Base-by-base conservation (phyloP, 1,139 yeast species). In the Ogataea hybrid region DNA sequence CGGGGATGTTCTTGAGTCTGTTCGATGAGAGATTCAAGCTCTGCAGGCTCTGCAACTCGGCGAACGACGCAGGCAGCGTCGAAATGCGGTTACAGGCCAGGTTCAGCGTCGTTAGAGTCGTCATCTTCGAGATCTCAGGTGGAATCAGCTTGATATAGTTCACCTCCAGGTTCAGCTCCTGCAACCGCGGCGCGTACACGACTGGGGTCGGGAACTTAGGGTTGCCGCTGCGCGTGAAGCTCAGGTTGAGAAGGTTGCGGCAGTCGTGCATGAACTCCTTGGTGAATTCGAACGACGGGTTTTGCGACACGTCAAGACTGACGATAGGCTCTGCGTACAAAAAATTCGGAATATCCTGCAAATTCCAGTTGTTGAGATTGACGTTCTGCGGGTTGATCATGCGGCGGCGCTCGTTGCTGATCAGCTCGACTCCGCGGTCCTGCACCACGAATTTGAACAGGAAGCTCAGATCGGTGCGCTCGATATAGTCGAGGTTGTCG, bases 181-280 rank as follows among this genome's bases (percentile, higher is more conserved):
- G 76, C 53, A 92, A 70, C 39, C 79, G 75, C 32, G 73, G 71
- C 0, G 95, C 89, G 50, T 81, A 82, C 4, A 83, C 71, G 37
- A 90, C 73, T 52, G 86, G 84, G 29, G 70, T 62, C 2, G 97
- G 97, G 58, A 90, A 84, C 41, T 70, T 73, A 8, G 83, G 77
- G 14, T 87, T 78, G 43, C 95, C 85, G 55, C 87, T 85, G 48
- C 80, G 73, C 1, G 87, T 79, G 68, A 81, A 87, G 41, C 79
- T 73, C 46, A 89, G 71, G 43, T 79, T 75, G 25, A 77, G 74
- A 51, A 90, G 69, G 55, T 85, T 85, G 37, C 79, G 74, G 52
- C 96, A 84, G 22, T 87, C 79, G 59, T 88, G 95, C 52, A 89
- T 81, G 59, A 89, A 89, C 60, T 89, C 96, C 44, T 80, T 67